phyloP scores from a whole-genome alignment of 805 yeast species.

The Starmerella roubikii region DNA sequence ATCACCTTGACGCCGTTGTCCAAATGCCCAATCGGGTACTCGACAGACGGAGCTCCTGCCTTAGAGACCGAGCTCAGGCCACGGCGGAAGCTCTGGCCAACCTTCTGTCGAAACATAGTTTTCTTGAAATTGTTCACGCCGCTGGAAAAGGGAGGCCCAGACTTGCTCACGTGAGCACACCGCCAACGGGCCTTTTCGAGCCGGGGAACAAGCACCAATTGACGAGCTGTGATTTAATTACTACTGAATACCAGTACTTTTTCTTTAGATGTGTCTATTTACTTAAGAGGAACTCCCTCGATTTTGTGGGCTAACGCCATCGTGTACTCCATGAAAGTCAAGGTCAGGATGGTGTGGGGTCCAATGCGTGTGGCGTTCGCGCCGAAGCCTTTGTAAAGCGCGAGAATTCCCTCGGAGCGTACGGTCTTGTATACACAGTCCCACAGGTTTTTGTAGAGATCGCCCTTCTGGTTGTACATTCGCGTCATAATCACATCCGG shows the following conservation, averaged over 20 bases:
- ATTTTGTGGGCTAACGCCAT: slow-evolving; percentile 43
- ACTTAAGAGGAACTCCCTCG: slow-evolving; percentile 27
- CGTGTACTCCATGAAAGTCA: slow-evolving; percentile 92
- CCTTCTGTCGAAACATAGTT: too few species aligned
- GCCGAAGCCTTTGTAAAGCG: slow-evolving; percentile 87
- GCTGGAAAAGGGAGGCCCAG: too few species aligned
- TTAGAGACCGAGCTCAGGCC: not conserved
- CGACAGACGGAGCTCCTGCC: too few species aligned
- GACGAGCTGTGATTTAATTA: too few species aligned
- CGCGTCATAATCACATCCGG: slow-evolving; percentile 93
- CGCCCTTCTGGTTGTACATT: slow-evolving; percentile 87
- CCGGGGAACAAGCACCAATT: too few species aligned
- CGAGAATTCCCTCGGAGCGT: slow-evolving; percentile 66
- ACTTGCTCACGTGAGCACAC: too few species aligned
- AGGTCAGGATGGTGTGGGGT: slow-evolving; percentile 78
- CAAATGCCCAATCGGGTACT: slow-evolving; percentile 29
- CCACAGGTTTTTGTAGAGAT: slow-evolving; percentile 69
- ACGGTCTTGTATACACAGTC: slow-evolving; percentile 84
- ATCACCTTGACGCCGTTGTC: slow-evolving; percentile 71
- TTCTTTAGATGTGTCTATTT: too few species aligned
- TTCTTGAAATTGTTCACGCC: too few species aligned
- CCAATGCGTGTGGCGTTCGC: slow-evolving; percentile 88
- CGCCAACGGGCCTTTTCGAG: too few species aligned
- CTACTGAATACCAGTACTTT: too few species aligned
- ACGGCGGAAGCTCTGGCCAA: not conserved